Base-by-base conservation (phyloP, 148 eudicot species). In the Diospyros lotus region DNA sequence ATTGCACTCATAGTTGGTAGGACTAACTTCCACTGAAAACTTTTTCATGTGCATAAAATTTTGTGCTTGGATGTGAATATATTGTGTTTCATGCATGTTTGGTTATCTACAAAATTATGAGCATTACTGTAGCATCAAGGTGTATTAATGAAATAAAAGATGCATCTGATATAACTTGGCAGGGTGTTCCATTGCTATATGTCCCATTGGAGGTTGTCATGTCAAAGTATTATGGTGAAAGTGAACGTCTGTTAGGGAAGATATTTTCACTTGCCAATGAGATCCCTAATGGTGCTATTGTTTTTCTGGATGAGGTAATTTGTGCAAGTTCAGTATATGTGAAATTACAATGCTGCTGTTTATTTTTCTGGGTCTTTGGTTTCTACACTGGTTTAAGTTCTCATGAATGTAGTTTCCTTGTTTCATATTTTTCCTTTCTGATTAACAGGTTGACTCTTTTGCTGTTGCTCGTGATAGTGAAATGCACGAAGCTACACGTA, bases 151-250 rank as follows among this genome's bases (percentile, higher is more conserved):
- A 11, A 50, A 41, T 28, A 46, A 17, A 42, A 39, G 5, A 75
- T 56, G 9, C 44, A 17, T 68, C 56, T 64, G 58, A 58, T 15
- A 64, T 67, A 52, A 53, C 62, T 50, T 74, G 63, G 70, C 87
- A 96, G 99, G 94, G 97, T 73, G 90, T 89, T 71, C 98, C 97
- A 1, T 78, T 94, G 81, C 68, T 91, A 71, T 93, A 96, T 87
- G 91, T 96, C 71, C 99, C 99, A 42, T 76, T 96, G 75, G 99
- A 95, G 78, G 85, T 86, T 69, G 88, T 96, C 76, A 75, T 95
- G 96, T 96, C 97, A 58, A 96, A 96, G 82, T 96, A 88, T 71
- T 96, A 89, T 75, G 99, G 99, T 76, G 99, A 96, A 86, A 96
- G 98, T 73, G 97, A 96, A 76, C 93, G 97, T 39, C 82, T 93